Conservation (phyloP, 768 basidiomycete genomes). For the Phylloporus sp. region DNA sequence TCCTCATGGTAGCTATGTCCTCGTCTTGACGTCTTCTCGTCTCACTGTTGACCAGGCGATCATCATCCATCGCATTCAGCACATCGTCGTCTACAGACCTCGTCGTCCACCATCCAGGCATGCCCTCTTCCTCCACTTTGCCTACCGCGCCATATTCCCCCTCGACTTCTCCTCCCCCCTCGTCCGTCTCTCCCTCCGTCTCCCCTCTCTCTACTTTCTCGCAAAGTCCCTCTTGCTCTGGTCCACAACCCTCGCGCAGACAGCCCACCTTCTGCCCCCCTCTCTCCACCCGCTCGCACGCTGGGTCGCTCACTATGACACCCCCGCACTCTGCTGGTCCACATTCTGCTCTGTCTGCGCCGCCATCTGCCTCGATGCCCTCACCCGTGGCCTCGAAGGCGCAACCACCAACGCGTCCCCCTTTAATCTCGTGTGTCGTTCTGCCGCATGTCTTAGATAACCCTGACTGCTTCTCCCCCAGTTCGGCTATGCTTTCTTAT, state of each 20-base stretch:
- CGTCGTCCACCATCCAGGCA: constrained; percentile 22
- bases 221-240: constrained; percentile 53
- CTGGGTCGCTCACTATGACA: constrained; percentile 48
- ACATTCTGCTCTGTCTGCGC: constrained; percentile 66
- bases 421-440: constrained; percentile 60
- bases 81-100: constrained; percentile 50
- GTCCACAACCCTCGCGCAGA: constrained; percentile 55
- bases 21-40: no score
- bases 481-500: constrained; percentile 74
- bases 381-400: constrained; percentile 67
- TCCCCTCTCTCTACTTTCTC: constrained; percentile 63
- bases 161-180: constrained; percentile 55
- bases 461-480: no score
- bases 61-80: constrained; percentile 70
- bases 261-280: constrained; percentile 39
- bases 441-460: constrained; percentile 2
- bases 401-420: constrained; percentile 52
- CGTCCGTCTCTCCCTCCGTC: constrained; percentile 55
- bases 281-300: constrained; percentile 34
- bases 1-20: constrained; percentile 73
- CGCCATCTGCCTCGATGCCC: constrained; percentile 59
- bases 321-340: constrained; percentile 65
- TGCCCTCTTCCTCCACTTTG: constrained; percentile 17
- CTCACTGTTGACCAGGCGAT: constrained; percentile 43
- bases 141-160: constrained; percentile 49